These are phyloP conservation scores for Gastrodia elata DNA, from an alignment of 106 monocot species.

Conservation along the genomic window DNA sequence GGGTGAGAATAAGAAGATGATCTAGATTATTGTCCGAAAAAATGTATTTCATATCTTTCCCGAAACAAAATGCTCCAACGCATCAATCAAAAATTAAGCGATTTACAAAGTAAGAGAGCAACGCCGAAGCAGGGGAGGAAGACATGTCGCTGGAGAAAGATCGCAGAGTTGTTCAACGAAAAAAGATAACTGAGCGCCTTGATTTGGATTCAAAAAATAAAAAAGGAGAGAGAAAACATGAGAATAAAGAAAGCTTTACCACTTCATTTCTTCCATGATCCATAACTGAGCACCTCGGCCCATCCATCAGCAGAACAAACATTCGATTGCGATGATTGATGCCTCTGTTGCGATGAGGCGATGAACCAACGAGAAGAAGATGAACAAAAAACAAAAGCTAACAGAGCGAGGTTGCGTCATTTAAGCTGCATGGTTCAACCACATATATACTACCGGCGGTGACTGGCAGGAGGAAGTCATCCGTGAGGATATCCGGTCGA, in stretches of 20 bases:
- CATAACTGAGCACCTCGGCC: not conserved
- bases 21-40: not conserved
- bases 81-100: not conserved
- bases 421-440: not conserved
- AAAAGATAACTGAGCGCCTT: not conserved
- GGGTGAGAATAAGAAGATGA: not conserved
- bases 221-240: not conserved
- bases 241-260: not conserved
- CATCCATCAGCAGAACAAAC: not conserved
- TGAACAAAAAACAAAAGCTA: not conserved
- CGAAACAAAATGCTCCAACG: not conserved
- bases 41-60: not conserved
- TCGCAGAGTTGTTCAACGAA: not conserved
- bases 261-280: conserved; percentile 1
- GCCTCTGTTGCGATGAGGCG: not conserved
- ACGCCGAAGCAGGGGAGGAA: too few species aligned
- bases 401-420: not conserved
- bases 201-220: not conserved
- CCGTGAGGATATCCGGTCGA: not conserved
- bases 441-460: not conserved
- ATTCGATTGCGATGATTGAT: not conserved
- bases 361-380: not conserved
- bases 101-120: too few species aligned
- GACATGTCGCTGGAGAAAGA: too few species aligned
- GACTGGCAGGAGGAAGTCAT: too few species aligned